These are phyloP conservation scores for Fusarium dlaminii DNA, from an alignment of 2,329 filamentous ascomycete genomes.

Conservation along the genomic window DNA sequence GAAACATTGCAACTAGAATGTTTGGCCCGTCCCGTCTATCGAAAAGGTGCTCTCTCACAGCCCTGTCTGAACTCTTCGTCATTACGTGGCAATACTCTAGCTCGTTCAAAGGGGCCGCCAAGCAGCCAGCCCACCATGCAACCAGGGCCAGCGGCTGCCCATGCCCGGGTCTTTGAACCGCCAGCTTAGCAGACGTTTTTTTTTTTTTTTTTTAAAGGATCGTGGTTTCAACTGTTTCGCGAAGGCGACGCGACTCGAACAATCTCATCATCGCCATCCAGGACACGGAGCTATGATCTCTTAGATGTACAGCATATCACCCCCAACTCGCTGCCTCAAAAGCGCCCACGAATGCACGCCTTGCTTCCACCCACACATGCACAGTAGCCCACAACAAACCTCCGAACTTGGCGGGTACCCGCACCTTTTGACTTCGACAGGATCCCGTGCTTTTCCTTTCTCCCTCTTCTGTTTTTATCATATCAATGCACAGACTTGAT, in stretches of 20 bases:
- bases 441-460: slow-evolving; percentile 8
- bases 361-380: slow-evolving; percentile 14
- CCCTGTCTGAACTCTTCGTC: slow-evolving; percentile 33
- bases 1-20: slow-evolving; percentile 5
- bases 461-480: slow-evolving; percentile 11
- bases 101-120: slow-evolving; percentile 43
- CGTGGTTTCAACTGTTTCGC: not conserved
- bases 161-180: slow-evolving; percentile 27
- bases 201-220: not conserved
- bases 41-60: slow-evolving; percentile 17
- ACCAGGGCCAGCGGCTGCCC: slow-evolving; percentile 33
- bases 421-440: slow-evolving; percentile 33
- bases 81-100: slow-evolving; percentile 45
- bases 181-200: slow-evolving; percentile 9
- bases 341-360: slow-evolving; percentile 17
- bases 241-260: slow-evolving; percentile 2
- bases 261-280: not conserved
- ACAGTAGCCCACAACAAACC: slow-evolving; percentile 26
- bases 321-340: not conserved
- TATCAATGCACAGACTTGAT: slow-evolving; percentile 32
- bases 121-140: slow-evolving; percentile 34
- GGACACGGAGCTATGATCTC: not conserved
- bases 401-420: slow-evolving; percentile 34
- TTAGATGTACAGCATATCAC: not conserved
- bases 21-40: slow-evolving; percentile 7